Percentiles rank a stretch among this genome's conserved stretches.
phyloP scores from a whole-genome alignment of 371 early-diverging fungal genomes.

The Circinella minor region DNA sequence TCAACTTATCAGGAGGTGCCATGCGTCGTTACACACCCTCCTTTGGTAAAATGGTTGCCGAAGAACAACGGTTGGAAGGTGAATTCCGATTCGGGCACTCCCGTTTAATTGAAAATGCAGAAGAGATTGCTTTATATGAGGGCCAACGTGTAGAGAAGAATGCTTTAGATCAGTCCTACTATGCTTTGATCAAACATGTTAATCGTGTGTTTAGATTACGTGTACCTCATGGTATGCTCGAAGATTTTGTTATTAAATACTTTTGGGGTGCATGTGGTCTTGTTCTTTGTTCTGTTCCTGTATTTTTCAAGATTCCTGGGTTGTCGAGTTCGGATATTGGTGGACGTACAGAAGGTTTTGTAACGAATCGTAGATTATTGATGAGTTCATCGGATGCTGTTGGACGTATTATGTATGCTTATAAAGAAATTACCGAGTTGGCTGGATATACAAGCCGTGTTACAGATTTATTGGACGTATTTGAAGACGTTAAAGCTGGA shows the following conservation, averaged over 20 bases:
- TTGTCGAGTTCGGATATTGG: slow-evolving; percentile 47
- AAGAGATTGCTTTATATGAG: slow-evolving; percentile 88
- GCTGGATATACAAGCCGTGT: slow-evolving; percentile 93
- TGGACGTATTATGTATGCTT: slow-evolving; percentile 90
- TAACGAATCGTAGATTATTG: slow-evolving; percentile 88
- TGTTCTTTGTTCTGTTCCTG: slow-evolving; percentile 87
- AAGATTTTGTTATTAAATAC: slow-evolving; percentile 92
- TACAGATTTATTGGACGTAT: slow-evolving; percentile 76
- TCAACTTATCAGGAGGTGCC: slow-evolving; percentile 72
- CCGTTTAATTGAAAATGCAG: slow-evolving; percentile 85
- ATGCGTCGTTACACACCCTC: slow-evolving; percentile 85
- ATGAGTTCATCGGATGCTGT: slow-evolving; percentile 87
- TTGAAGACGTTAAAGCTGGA: slow-evolving; percentile 81
- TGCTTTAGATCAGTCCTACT: slow-evolving; percentile 79
- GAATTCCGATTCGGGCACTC: slow-evolving; percentile 90
- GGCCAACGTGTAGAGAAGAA: slow-evolving; percentile 80
- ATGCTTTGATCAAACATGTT: slow-evolving; percentile 78
- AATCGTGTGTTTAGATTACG: slow-evolving; percentile 80
- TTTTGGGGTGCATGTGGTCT: slow-evolving; percentile 96
- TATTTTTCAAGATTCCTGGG: slow-evolving; percentile 78
- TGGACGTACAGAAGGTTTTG: slow-evolving; percentile 75
- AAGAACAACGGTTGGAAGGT: slow-evolving; percentile 83
- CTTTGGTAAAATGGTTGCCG: slow-evolving; percentile 88
- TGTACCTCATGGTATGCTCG: slow-evolving; percentile 87
- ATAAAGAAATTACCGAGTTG: slow-evolving; percentile 88